phyloP scores from a whole-genome alignment of 176 grass and related monocot genomes.

The Oryza officinalis region DNA sequence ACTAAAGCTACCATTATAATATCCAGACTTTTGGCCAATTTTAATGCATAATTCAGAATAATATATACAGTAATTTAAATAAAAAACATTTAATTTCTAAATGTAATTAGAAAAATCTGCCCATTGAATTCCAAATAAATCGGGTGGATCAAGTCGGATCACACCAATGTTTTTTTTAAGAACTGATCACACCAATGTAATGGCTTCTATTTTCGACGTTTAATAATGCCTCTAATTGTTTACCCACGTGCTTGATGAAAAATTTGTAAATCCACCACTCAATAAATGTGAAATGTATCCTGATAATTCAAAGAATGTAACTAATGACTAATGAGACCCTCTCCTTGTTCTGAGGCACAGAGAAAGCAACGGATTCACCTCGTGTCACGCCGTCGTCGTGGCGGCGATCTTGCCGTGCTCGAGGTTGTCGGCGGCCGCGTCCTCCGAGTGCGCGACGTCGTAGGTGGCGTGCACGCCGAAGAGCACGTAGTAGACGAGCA shows the following conservation, averaged over 20 bases:
- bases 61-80: background rate
- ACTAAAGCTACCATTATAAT: background rate
- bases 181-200: too few species aligned
- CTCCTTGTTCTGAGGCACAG: too few species aligned
- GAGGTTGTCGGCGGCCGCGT: background rate
- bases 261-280: too few species aligned
- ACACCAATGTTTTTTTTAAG: too few species aligned
- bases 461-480: conserved; percentile 63
- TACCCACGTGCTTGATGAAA: too few species aligned
- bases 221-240: too few species aligned
- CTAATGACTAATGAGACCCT: background rate
- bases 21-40: background rate
- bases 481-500: conserved; percentile 62
- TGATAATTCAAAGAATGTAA: background rate
- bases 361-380: background rate
- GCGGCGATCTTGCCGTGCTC: conserved; percentile 34
- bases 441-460: conserved; percentile 37
- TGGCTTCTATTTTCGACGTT: too few species aligned
- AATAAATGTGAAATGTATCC: background rate
- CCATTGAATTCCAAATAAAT: too few species aligned
- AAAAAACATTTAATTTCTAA: background rate
- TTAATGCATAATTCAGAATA: background rate
- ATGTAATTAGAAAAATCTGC: background rate
- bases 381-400: background rate
- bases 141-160: too few species aligned